Evolutionary conservation across 2,329 filamentous ascomycete genomes (phyloP).

Genomic region (Gaeumannomyces sp.): DNA sequence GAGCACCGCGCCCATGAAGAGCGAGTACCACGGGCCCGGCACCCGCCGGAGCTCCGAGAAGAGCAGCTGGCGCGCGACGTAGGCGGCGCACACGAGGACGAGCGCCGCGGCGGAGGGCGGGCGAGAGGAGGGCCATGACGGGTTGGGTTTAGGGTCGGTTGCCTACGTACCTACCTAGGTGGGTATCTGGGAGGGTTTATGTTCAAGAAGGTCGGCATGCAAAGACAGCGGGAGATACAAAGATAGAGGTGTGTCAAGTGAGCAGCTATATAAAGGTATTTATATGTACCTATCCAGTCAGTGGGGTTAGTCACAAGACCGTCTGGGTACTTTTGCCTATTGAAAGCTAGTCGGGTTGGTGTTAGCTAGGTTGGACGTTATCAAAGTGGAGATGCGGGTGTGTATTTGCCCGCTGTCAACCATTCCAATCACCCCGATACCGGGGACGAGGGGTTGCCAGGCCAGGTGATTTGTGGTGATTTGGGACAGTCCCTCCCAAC

Average conservation of each 20-base stretch:
- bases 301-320: background rate
- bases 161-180: background rate
- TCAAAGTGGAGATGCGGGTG: background rate
- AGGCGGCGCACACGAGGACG: slow-evolving; percentile 11
- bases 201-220: background rate
- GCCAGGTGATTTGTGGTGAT: no score
- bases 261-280: background rate
- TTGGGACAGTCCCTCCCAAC: no score
- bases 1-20: slow-evolving; percentile 43
- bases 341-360: background rate
- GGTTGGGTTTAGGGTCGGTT: background rate
- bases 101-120: slow-evolving; percentile 13
- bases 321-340: background rate
- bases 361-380: background rate
- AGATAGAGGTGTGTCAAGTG: background rate
- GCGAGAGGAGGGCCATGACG: slow-evolving; percentile 15
- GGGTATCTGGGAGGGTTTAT: background rate
- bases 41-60: slow-evolving; percentile 34
- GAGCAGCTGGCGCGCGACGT: slow-evolving; percentile 16
- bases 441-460: background rate
- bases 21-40: slow-evolving; percentile 42
- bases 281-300: background rate
- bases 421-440: background rate
- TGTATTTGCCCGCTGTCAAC: no score
- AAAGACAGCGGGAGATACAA: background rate